These are phyloP conservation scores for Phylloporus sp. DNA, from an alignment of 1,284 basidiomycete species.

Conservation along the genomic window DNA sequence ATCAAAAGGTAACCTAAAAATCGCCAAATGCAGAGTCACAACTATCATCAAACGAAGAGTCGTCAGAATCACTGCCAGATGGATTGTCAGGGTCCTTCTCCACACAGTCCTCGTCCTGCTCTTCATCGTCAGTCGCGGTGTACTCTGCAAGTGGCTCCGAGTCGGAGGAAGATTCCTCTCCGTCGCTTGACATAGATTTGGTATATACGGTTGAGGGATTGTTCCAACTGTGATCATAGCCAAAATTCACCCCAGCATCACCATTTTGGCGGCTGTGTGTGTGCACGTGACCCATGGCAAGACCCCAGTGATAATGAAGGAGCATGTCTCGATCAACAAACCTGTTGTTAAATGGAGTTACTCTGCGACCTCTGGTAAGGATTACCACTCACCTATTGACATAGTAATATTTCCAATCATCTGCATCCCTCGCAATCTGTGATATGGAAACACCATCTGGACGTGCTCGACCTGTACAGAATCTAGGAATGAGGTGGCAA, in stretches of 20 bases:
- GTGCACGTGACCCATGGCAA: background rate
- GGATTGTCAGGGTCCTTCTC: background rate
- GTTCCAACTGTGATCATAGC: background rate
- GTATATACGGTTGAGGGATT: background rate
- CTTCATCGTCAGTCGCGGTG: background rate
- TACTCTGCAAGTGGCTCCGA: background rate
- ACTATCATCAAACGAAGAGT: background rate
- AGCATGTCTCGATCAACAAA: background rate
- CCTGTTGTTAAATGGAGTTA: background rate
- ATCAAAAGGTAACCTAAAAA: background rate
- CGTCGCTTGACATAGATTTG: background rate
- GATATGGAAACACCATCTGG: background rate
- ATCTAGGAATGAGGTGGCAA: background rate
- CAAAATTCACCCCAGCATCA: background rate
- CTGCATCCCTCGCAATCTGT: background rate
- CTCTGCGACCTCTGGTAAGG: background rate
- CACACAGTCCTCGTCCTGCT: background rate
- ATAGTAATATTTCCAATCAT: background rate
- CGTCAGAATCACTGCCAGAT: background rate
- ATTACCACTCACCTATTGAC: background rate
- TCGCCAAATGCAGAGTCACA: background rate
- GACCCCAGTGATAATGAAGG: background rate
- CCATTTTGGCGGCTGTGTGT: background rate
- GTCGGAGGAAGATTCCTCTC: background rate
- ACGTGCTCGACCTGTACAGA: background rate